Conservation (phyloP, 305 asterid species). For the Fraxinus dipetala region DNA sequence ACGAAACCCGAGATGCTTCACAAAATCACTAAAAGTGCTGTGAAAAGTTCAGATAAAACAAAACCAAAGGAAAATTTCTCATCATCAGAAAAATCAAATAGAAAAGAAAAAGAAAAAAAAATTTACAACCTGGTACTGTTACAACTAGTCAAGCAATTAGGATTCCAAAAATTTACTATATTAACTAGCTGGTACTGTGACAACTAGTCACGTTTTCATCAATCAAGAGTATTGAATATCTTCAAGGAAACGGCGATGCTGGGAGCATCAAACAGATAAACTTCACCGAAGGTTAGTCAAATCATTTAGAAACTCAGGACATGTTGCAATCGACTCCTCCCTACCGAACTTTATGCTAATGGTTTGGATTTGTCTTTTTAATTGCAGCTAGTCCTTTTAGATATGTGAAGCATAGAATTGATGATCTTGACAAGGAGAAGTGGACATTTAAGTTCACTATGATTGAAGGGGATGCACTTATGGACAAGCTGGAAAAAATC, state of each 20-base stretch:
- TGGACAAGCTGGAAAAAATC: slow-evolving; percentile 42
- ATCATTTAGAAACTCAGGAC: too few species aligned
- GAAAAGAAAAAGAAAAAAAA: not conserved
- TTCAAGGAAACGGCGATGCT: slow-evolving; percentile 51
- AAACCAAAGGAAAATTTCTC: not conserved
- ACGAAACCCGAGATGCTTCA: not conserved
- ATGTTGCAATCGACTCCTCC: not conserved
- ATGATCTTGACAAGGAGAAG: slow-evolving; percentile 42
- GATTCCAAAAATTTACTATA: not conserved
- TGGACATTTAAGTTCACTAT: slow-evolving; percentile 37
- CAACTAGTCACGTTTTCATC: slow-evolving; percentile 44
- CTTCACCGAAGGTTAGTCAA: slow-evolving; percentile 44
- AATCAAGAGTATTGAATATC: slow-evolving; percentile 55
- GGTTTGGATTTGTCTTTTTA: not conserved
- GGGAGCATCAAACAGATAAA: slow-evolving; percentile 64
- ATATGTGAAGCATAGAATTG: slow-evolving; percentile 52
- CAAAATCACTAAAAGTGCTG: not conserved
- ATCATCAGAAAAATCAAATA: not conserved
- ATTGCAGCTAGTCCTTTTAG: slow-evolving; percentile 48
- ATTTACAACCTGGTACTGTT: not conserved
- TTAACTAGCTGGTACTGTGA: too few species aligned
- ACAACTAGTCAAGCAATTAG: slow-evolving; percentile 2
- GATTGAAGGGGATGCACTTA: slow-evolving; percentile 47
- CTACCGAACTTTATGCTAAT: not conserved
- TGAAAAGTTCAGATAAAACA: not conserved